These are phyloP conservation scores for Bombardia bombarda DNA, from an alignment of 495 filamentous ascomycete species.

Conservation along the genomic window DNA sequence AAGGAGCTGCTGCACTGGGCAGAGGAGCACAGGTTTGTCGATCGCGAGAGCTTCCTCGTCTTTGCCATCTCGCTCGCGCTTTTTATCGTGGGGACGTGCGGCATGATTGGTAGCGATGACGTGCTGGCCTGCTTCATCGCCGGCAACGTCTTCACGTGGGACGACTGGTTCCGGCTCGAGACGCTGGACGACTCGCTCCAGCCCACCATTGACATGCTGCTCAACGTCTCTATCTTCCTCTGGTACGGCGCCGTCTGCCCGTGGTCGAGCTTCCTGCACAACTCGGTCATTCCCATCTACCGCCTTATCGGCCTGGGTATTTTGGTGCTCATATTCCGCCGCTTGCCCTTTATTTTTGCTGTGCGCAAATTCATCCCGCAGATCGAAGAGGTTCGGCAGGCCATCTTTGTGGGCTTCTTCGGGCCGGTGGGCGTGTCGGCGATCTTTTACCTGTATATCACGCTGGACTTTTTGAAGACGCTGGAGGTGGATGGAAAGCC, in stretches of 20 bases:
- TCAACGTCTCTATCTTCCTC: constrained; percentile 78
- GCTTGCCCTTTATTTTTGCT: constrained; percentile 66
- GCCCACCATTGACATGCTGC: constrained; percentile 75
- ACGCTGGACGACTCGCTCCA: constrained; percentile 85
- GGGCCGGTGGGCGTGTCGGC: constrained; percentile 92
- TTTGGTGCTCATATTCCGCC: constrained; percentile 71
- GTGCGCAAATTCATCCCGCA: constrained; percentile 73
- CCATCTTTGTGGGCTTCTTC: constrained; percentile 84
- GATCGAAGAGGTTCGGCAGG: constrained; percentile 65
- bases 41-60: constrained; percentile 84
- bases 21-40: constrained; percentile 73
- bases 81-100: constrained; percentile 80
- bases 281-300: constrained; percentile 65
- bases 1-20: constrained; percentile 79
- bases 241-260: constrained; percentile 89
- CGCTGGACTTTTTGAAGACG: constrained; percentile 55
- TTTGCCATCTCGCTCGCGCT: constrained; percentile 49
- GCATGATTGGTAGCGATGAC: constrained; percentile 86
- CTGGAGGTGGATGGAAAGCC: constrained; percentile 50
- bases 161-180: constrained; percentile 87
- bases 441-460: constrained; percentile 81
- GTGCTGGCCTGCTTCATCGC: constrained; percentile 91
- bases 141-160: constrained; percentile 85
- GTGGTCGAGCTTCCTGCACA: constrained; percentile 62
- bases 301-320: constrained; percentile 72